A percentile compares a stretch with the other conserved stretches of the same genome.
These are phyloP conservation scores for Sporisorium iseilematis-ciliati DNA, from an alignment of 1,284 basidiomycete species.

Conservation along the genomic window DNA sequence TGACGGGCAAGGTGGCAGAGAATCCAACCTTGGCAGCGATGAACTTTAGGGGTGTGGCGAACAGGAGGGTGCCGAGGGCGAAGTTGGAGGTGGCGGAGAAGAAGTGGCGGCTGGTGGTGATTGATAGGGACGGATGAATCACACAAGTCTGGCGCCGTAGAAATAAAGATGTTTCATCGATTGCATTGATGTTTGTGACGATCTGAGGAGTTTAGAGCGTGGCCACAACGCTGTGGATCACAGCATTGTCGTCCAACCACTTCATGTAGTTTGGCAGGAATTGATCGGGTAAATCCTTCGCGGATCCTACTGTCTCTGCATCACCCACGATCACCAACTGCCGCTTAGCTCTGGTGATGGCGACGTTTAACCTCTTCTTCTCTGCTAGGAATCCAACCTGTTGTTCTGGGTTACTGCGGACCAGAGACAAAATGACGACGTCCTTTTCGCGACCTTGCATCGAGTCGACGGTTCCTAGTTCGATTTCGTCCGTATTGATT, in stretches of 20 bases:
- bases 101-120: constrained; percentile 33
- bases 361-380: constrained; percentile 65
- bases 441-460: constrained; percentile 69
- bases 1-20: constrained; percentile 18
- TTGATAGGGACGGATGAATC: constrained; percentile 23
- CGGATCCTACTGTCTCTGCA: constrained; percentile 51
- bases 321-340: constrained; percentile 66
- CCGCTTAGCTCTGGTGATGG: constrained; percentile 66
- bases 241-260: constrained; percentile 89
- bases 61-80: constrained; percentile 25
- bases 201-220: constrained; percentile 8
- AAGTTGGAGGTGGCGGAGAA: constrained; percentile 32
- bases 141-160: too few species aligned
- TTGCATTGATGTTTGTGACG: neutral
- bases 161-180: neutral
- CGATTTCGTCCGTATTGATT: constrained; percentile 40
- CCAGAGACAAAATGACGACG: constrained; percentile 61
- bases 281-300: constrained; percentile 42
- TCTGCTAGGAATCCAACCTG: constrained; percentile 65
- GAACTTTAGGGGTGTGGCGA: constrained; percentile 22
- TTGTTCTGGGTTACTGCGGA: constrained; percentile 57
- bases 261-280: constrained; percentile 78
- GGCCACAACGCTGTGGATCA: constrained; percentile 73
- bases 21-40: constrained; percentile 34
- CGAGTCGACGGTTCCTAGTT: constrained; percentile 65